Conservation (phyloP, 2,329 filamentous ascomycete species). For the Hypoxylon sp. region DNA sequence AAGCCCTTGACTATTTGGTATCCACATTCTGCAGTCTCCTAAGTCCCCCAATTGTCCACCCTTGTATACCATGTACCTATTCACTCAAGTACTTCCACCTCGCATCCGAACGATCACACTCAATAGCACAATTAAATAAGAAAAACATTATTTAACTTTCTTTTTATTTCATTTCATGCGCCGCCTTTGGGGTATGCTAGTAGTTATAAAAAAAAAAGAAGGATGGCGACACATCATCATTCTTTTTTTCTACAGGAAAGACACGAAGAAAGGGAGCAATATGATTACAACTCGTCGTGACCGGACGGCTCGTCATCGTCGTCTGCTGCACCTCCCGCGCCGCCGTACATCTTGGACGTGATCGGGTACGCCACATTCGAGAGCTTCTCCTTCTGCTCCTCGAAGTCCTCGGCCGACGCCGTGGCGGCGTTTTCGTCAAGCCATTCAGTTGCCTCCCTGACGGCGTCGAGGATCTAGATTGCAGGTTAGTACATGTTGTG, state of each 20-base stretch:
- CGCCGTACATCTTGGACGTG: slow-evolving; percentile 95
- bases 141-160: no score
- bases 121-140: no score
- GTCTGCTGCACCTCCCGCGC: slow-evolving; percentile 71
- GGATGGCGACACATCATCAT: background rate
- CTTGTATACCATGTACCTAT: no score
- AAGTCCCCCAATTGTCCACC: no score
- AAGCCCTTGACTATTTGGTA: no score
- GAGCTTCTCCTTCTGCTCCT: slow-evolving; percentile 99
- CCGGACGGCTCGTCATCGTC: slow-evolving; percentile 77
- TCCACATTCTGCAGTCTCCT: no score
- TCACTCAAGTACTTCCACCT: no score
- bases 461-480: slow-evolving; percentile 81
- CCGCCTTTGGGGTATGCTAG: no score
- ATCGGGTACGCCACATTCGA: slow-evolving; percentile 97
- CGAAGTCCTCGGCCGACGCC: slow-evolving; percentile 92
- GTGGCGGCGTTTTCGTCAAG: slow-evolving; percentile 92
- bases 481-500: slow-evolving; percentile 50
- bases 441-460: slow-evolving; percentile 98
- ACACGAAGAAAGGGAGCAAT: slow-evolving; percentile 40
- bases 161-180: no score
- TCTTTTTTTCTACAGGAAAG: background rate
- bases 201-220: background rate
- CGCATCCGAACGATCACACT: no score
- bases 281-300: slow-evolving; percentile 82